phyloP scores from a whole-genome alignment of 768 basidiomycete genomes.

The Paxillus rubicundulus region DNA sequence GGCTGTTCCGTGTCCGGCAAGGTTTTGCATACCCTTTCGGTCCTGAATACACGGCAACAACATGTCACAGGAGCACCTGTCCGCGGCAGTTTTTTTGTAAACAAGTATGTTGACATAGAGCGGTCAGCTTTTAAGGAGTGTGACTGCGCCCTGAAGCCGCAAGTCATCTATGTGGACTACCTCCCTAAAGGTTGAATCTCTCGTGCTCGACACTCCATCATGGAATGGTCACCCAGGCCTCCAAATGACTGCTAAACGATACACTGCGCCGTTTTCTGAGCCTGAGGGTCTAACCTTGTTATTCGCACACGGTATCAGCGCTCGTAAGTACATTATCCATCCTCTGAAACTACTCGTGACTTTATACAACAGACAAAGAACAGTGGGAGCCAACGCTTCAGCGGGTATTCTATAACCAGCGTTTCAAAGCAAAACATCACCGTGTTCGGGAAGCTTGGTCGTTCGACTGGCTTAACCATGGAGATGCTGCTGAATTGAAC shows the following conservation, averaged over 20 bases:
- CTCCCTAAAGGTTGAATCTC: background rate
- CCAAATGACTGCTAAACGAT: conserved; percentile 47
- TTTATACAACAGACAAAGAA: conserved; percentile 45
- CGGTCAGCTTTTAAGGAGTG: too few species aligned
- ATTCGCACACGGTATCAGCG: conserved; percentile 47
- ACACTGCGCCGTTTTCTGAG: conserved; percentile 31
- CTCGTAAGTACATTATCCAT: conserved; percentile 35
- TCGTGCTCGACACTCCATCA: conserved; percentile 5
- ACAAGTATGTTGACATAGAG: background rate
- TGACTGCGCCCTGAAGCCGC: background rate
- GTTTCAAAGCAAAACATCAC: conserved; percentile 12
- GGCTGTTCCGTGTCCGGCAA: background rate
- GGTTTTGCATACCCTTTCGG: background rate
- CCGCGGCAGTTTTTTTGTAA: background rate
- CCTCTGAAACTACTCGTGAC: background rate
- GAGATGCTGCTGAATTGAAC: conserved; percentile 48
- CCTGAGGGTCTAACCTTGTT: conserved; percentile 41
- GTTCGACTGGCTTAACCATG: conserved; percentile 51
- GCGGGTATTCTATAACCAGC: conserved; percentile 34
- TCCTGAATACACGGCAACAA: background rate
- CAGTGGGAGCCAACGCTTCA: conserved; percentile 52
- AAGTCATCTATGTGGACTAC: background rate
- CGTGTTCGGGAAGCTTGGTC: conserved; percentile 46
- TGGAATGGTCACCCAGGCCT: conserved; percentile 17
- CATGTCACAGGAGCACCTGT: background rate